Conservation (phyloP, 192 early-diverging fungal genomes). For the Umbelopsis isabellina region DNA sequence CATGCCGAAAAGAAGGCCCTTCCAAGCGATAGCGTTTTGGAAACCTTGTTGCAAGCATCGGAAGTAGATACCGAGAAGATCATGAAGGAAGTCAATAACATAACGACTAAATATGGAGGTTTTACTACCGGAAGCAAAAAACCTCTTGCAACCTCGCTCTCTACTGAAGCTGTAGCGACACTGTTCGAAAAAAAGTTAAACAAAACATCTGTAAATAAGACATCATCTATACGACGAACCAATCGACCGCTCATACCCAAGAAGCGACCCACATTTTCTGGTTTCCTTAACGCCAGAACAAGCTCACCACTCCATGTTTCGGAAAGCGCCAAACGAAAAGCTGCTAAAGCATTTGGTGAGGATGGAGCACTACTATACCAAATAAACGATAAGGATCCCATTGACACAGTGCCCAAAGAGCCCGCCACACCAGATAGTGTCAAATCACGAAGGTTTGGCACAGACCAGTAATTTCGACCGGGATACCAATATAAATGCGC, state of each 20-base stretch:
- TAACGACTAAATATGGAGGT: slow-evolving; percentile 10
- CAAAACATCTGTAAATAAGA: slow-evolving; percentile 5
- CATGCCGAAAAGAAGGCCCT: no score
- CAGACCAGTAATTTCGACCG: no score
- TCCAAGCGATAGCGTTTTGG: background rate
- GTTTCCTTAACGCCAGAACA: slow-evolving; percentile 1
- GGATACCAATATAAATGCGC: no score
- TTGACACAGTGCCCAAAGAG: background rate
- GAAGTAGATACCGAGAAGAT: slow-evolving; percentile 15
- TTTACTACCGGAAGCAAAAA: slow-evolving; percentile 9
- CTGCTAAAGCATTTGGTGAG: slow-evolving; percentile 11
- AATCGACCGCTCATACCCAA: background rate
- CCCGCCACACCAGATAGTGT: background rate
- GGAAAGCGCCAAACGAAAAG: slow-evolving; percentile 17
- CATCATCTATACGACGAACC: background rate
- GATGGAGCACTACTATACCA: slow-evolving; percentile 10
- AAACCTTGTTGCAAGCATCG: background rate
- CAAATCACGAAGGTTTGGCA: background rate
- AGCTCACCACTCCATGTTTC: background rate
- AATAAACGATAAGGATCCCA: slow-evolving; percentile 11
- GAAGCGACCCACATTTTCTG: background rate
- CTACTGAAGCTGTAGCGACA: background rate
- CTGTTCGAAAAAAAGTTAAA: slow-evolving; percentile 5
- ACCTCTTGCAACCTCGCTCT: background rate
- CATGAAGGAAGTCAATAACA: slow-evolving; percentile 3